Evolutionary conservation across 2,329 filamentous ascomycete genomes (phyloP).

Genomic region (Claviceps sp.): DNA sequence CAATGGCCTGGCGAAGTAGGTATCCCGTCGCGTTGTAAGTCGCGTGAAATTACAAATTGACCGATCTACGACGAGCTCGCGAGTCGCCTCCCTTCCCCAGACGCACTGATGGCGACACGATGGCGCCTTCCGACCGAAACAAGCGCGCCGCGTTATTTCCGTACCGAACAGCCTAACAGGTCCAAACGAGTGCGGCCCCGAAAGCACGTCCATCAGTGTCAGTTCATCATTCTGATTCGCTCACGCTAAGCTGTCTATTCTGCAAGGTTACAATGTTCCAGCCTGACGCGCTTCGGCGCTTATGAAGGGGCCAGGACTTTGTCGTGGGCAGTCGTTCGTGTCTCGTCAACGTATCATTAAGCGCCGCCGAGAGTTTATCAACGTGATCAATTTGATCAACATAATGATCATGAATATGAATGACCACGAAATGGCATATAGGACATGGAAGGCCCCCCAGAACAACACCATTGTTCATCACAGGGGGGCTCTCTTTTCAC

Average conservation of each 20-base stretch:
- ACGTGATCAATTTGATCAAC: too few relatives aligned
- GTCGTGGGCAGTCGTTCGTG: background rate
- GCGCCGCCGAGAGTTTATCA: background rate
- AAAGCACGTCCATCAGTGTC: background rate
- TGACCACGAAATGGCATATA: too few relatives aligned
- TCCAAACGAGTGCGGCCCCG: background rate
- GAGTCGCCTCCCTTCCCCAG: too few relatives aligned
- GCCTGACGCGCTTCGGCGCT: background rate
- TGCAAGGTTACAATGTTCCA: background rate
- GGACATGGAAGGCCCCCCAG: too few relatives aligned
- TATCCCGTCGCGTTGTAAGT: too few relatives aligned
- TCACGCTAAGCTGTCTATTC: background rate
- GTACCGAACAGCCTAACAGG: background rate
- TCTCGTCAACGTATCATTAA: background rate
- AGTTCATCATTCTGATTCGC: conserved; percentile 2
- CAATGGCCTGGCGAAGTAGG: too few relatives aligned
- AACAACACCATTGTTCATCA: too few relatives aligned
- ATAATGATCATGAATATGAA: too few relatives aligned
- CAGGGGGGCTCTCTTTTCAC: too few relatives aligned
- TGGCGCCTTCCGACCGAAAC: background rate
- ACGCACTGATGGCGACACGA: background rate
- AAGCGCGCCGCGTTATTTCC: background rate
- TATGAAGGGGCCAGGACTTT: background rate
- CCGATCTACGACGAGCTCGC: background rate
- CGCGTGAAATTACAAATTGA: too few relatives aligned